phyloP scores from a whole-genome alignment of 176 grass and related monocot genomes.

The Lolium multiflorum region DNA sequence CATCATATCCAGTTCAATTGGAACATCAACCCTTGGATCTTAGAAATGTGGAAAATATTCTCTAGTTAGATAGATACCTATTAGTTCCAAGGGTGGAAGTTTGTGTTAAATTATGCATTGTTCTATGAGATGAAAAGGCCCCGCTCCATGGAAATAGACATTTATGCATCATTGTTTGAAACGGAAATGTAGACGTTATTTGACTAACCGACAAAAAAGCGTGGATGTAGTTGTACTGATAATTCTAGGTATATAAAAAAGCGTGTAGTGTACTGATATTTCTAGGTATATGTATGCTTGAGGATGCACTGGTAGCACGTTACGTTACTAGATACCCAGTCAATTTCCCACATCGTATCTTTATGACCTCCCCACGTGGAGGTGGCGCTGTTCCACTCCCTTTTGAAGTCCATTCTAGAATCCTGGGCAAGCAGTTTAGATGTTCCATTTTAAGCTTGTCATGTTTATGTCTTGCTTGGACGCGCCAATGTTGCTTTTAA shows the following conservation, averaged over 20 bases:
- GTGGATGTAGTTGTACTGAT: neutral
- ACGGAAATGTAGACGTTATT: neutral
- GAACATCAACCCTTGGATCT: neutral
- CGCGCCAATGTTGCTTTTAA: neutral
- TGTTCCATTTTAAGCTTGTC: neutral
- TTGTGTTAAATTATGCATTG: neutral
- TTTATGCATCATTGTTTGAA: neutral
- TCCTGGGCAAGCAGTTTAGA: neutral
- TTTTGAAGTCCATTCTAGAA: slow-evolving; percentile 1
- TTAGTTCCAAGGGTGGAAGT: neutral
- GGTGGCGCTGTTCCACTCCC: neutral
- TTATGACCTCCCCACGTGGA: neutral
- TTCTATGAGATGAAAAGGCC: neutral
- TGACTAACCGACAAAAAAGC: neutral
- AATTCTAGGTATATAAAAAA: neutral
- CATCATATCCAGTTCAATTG: neutral
- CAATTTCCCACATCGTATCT: neutral
- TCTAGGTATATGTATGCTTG: neutral
- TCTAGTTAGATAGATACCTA: neutral
- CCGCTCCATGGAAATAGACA: neutral
- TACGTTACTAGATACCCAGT: neutral
- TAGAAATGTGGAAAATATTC: neutral
- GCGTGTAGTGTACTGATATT: too few species aligned
- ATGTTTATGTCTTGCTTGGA: neutral
- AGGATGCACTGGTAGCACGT: neutral